phyloP scores from a whole-genome alignment of 805 yeast genomes.

The Candida arabinofermentans region DNA sequence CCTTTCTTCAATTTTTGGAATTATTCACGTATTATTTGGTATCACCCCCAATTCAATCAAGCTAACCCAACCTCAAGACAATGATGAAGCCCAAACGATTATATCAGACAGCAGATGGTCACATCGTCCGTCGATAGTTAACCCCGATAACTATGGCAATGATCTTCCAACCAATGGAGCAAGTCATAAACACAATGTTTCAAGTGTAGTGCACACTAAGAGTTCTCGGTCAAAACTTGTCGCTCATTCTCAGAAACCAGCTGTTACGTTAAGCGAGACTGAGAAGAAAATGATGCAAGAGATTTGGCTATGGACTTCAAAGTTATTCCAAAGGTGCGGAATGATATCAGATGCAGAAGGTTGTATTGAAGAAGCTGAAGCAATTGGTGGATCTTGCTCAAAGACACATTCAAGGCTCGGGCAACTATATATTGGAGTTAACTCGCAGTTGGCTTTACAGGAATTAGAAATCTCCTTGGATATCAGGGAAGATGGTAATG shows the following conservation, averaged over 20 bases:
- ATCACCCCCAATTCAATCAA: conserved; percentile 2
- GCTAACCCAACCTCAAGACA: neutral
- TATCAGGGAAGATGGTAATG: conserved; percentile 38
- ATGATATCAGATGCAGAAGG: conserved; percentile 58
- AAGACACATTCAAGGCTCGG: conserved; percentile 51
- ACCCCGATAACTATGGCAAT: conserved; percentile 3
- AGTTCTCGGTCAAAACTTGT: conserved; percentile 5
- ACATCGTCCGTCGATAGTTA: conserved; percentile 12
- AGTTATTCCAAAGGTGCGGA: conserved; percentile 55
- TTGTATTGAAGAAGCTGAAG: conserved; percentile 70
- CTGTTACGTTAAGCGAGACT: conserved; percentile 2
- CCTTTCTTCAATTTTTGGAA: conserved; percentile 61
- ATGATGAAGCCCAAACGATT: neutral
- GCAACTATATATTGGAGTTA: conserved; percentile 32
- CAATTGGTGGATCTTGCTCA: conserved; percentile 40
- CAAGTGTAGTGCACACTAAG: conserved; percentile 12
- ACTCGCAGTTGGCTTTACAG: conserved; percentile 45
- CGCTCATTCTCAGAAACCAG: conserved; percentile 8
- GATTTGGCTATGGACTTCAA: conserved; percentile 73
- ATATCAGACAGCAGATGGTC: conserved; percentile 8
- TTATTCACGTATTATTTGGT: conserved; percentile 40
- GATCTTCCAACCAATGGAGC: conserved; percentile 6
- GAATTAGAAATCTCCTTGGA: conserved; percentile 65
- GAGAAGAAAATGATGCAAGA: conserved; percentile 47
- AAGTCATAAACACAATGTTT: conserved; percentile 15